Conservation (phyloP, 139 green algal genomes). For the Chlamydomonas sphaeroides region DNA sequence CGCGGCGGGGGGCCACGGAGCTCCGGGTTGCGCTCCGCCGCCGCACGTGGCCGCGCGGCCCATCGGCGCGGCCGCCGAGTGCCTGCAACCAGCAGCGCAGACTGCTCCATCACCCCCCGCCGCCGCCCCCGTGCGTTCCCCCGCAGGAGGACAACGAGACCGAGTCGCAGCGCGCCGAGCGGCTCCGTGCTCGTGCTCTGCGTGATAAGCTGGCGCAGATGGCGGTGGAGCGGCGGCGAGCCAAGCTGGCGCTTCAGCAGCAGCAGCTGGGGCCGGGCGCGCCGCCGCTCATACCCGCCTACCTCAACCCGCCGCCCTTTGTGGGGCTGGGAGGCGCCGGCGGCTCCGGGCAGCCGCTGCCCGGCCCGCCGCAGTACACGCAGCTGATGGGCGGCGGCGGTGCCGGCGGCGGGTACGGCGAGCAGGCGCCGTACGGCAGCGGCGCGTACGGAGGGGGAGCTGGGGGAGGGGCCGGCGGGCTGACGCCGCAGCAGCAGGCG, state of each 20-base stretch:
- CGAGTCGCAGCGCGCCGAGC: conserved; percentile 36
- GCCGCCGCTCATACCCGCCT: neutral
- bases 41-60: too few species aligned
- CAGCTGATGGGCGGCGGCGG: neutral
- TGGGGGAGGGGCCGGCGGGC: neutral
- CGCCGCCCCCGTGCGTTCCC: too few species aligned
- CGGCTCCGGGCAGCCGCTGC: neutral
- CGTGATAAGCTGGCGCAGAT: conserved; percentile 45
- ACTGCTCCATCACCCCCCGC: too few species aligned
- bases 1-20: too few species aligned
- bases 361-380: neutral
- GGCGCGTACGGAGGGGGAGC: neutral
- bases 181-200: conserved; percentile 28
- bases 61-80: too few species aligned
- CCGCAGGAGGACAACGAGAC: conserved; percentile 30
- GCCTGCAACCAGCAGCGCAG: too few species aligned
- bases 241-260: conserved; percentile 14
- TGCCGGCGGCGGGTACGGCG: neutral
- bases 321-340: too few species aligned
- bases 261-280: neutral
- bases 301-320: conserved; percentile 1
- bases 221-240: conserved; percentile 39
- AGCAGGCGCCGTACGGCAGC: neutral
- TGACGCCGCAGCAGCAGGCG: too few species aligned
- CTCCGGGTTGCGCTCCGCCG: too few species aligned